Evolutionary conservation across 768 basidiomycete genomes (phyloP), one percentile per base, ranked within the genome.

Genomic region (Cystofilobasidium bisporidii): DNA sequence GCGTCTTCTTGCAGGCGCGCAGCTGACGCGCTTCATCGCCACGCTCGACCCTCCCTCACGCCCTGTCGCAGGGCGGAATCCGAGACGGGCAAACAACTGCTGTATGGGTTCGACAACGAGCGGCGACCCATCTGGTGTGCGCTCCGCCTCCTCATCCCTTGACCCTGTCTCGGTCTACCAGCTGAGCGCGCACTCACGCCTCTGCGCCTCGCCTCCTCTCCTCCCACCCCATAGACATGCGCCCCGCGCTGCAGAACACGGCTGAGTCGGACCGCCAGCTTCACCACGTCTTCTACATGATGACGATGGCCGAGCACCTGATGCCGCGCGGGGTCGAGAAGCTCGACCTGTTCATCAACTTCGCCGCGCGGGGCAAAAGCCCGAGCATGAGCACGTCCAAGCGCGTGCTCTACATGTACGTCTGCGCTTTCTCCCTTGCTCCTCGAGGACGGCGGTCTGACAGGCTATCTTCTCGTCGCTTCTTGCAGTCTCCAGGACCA

Each of bases 11-110:
- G 36, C 36, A 12, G 8, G 18, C 15, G 41, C 41, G 41, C 41
- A 43, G 41, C 41, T 43, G 41, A 43, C 41, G 14, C 41, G 41
- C 5, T 15, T 6, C 47, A 3, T n/a, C 47, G 22, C 17, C 24
- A 17, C 40, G 24, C 56, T 30, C n/a, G 18, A 15, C 30, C 20
- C n/a, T 26, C n/a, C 8, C 22, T 47, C 36, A 6, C 32, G 1
- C 28, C 14, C 10, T 12, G 15, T 18, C 0, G 6, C 50, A 66
- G 65, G 26, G 40, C 61, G 15, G 67, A 68, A 61, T 36, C 62
- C 14, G 61, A 68, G 53, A 68, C 67, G n/a, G 67, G 67, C 18
- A 68, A 68, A 24, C 67, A 68, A 45, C 36, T 68, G 30, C 28
- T 50, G 5, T 63, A 50, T 11, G 67, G 67, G 1, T 68, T 63